A percentile compares a stretch with the other conserved stretches of the same genome.
These are phyloP conservation scores for Saccharomyces cerevisiae DNA, from an alignment of 805 yeast genomes.

Conservation along the genomic window DNA sequence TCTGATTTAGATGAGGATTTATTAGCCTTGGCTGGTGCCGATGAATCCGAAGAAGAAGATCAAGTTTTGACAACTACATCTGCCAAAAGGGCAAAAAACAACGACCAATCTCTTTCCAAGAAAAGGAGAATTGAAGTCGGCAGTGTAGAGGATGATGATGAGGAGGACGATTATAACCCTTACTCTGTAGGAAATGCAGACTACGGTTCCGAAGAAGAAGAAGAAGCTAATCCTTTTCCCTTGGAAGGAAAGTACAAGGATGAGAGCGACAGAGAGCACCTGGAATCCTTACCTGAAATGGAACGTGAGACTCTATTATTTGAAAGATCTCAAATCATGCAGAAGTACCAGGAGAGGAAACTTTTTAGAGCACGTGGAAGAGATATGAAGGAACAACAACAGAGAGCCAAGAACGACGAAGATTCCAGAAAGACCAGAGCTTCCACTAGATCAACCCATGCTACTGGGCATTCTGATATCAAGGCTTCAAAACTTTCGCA, in stretches of 20 bases:
- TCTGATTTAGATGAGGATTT: slow-evolving; percentile 91
- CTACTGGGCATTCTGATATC: slow-evolving; percentile 33
- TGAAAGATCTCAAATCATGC: slow-evolving; percentile 89
- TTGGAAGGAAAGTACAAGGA: slow-evolving; percentile 85
- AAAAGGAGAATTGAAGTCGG: slow-evolving; percentile 29
- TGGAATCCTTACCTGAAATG: slow-evolving; percentile 75
- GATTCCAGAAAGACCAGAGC: slow-evolving; percentile 22
- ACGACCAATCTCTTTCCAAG: slow-evolving; percentile 27
- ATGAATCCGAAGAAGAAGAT: slow-evolving; percentile 38
- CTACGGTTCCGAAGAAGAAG: slow-evolving; percentile 31
- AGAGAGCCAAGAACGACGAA: slow-evolving; percentile 11
- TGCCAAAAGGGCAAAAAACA: slow-evolving; percentile 21
- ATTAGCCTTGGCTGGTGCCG: slow-evolving; percentile 86
- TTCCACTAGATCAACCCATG: slow-evolving; percentile 32
- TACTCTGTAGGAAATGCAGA: slow-evolving; percentile 18
- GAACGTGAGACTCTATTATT: slow-evolving; percentile 85
- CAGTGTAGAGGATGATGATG: slow-evolving; percentile 28
- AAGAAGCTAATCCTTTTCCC: slow-evolving; percentile 72
- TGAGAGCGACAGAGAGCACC: slow-evolving; percentile 60
- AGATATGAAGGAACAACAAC: slow-evolving; percentile 32
- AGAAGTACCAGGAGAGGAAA: slow-evolving; percentile 74
- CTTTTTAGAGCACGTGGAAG: slow-evolving; percentile 76
- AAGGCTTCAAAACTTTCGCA: slow-evolving; percentile 55
- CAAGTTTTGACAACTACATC: slow-evolving; percentile 26
- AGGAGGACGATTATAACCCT: slow-evolving; percentile 36